Conservation (phyloP, 2,329 filamentous ascomycete genomes). For the Huntiella decipiens region DNA sequence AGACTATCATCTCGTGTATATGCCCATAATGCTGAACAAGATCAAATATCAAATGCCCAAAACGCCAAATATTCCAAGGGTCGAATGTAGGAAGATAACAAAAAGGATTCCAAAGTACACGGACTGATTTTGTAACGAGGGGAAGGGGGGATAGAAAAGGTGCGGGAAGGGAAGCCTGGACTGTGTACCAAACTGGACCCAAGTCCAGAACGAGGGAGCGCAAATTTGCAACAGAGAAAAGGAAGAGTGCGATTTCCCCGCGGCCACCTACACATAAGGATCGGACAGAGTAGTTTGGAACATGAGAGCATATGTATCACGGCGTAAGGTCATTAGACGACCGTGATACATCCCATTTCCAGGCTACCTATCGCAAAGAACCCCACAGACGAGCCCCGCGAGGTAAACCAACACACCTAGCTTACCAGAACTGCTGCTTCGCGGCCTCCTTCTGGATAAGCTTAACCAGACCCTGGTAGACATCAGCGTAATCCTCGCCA, state of each 20-base stretch:
- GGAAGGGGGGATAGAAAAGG: background rate
- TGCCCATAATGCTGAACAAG: constrained; percentile 11
- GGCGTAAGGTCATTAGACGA: background rate
- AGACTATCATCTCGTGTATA: constrained; percentile 10
- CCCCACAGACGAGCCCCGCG: background rate
- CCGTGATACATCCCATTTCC: background rate
- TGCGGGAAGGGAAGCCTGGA: background rate
- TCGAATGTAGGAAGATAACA: background rate
- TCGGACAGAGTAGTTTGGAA: background rate
- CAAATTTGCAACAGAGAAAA: background rate
- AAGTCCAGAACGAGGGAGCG: background rate
- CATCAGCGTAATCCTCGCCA: constrained; percentile 41
- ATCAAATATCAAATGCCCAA: constrained; percentile 12
- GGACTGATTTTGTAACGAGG: background rate
- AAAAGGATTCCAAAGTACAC: constrained; percentile 2
- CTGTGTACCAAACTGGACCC: background rate
- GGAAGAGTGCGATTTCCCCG: background rate
- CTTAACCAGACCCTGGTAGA: constrained; percentile 46
- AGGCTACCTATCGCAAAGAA: background rate
- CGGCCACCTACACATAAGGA: background rate
- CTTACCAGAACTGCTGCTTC: constrained; percentile 32
- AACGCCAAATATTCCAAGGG: constrained; percentile 8
- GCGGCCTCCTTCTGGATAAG: constrained; percentile 44
- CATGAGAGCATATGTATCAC: background rate
- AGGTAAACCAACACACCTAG: background rate